Evolutionary conservation across 2,329 filamentous ascomycete genomes (phyloP).

Genomic region (Trichoderma lentiforme): DNA sequence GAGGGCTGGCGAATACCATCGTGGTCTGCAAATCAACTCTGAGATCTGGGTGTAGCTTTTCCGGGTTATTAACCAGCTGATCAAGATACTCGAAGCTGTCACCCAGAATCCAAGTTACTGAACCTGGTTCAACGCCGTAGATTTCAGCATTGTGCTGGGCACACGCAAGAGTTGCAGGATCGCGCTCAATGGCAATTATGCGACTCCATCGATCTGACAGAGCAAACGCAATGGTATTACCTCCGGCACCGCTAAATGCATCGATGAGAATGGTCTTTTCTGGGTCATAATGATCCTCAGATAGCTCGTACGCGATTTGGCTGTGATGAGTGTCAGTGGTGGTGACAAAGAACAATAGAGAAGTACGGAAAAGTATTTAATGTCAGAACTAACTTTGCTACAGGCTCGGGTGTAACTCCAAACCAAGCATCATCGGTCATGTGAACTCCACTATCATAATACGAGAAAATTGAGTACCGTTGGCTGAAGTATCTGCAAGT

Average conservation of each 20-base stretch:
- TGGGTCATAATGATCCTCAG: slow-evolving; percentile 60
- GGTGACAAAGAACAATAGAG: not conserved
- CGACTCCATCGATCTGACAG: slow-evolving; percentile 73
- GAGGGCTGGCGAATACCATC: slow-evolving; percentile 56
- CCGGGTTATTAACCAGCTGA: slow-evolving; percentile 36
- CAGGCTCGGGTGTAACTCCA: slow-evolving; percentile 88
- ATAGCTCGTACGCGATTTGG: slow-evolving; percentile 72
- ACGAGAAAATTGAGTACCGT: slow-evolving; percentile 79
- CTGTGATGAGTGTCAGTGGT: slow-evolving; percentile 38
- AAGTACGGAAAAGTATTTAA: not conserved
- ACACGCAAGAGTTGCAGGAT: slow-evolving; percentile 76
- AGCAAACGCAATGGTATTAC: slow-evolving; percentile 94
- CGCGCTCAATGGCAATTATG: slow-evolving; percentile 85
- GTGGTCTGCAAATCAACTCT: slow-evolving; percentile 41
- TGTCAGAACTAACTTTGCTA: slow-evolving; percentile 64
- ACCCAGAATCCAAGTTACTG: slow-evolving; percentile 81
- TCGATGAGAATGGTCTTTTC: slow-evolving; percentile 71
- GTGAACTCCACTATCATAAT: slow-evolving; percentile 82
- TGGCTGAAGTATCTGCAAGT: slow-evolving; percentile 79
- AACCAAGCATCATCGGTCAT: slow-evolving; percentile 97
- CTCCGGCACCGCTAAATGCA: slow-evolving; percentile 86
- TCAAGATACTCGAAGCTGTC: slow-evolving; percentile 78
- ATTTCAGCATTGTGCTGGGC: slow-evolving; percentile 88
- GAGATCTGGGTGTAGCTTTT: slow-evolving; percentile 38
- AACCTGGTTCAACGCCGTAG: slow-evolving; percentile 68